Base-by-base conservation (phyloP, 2,329 filamentous ascomycete genomes). In the Pseudogymnoascus sp. region DNA sequence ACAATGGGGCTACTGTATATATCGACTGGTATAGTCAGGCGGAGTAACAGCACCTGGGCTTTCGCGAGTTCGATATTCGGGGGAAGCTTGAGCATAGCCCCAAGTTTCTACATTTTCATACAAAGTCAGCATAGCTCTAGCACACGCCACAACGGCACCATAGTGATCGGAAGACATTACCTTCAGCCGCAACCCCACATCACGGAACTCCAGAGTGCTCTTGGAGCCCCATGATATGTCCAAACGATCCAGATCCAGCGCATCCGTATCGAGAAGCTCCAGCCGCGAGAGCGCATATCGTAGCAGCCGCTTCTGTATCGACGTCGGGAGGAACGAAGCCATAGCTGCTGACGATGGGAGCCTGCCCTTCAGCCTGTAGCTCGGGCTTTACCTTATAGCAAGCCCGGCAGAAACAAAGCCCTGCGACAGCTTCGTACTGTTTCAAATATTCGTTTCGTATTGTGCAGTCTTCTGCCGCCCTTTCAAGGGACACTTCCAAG, bases 251-350 rank as follows among this genome's bases (percentile, higher is more conserved):
- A 94, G 80, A 69, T 96, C 89, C 65, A 96, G 77, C 10, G 88
- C 86, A 70, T 95, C 88, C 61, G 90, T 88, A 69, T 97, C 94
- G 62, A 99, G 82, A 60, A 96, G 79, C 67, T 95, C 91, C 61
- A 96, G 79, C 61, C 86, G 85, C 21, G 88, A 87, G 39, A 99
- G 78, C 57, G 86, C 90, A 76, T 94, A 96, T 66, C 90, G 86
- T 65, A 97, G 81, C 68, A 97, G 80, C 72, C 88, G 85, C 80
- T 94, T 95, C 75, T 92, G 89, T 78, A 95, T 90, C 66, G 83
- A 89, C 64, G 90, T 69, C 15, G 65, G 63, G 34, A 66, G 66
- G 60, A 70, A 71, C 59, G 69, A 71, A 52, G 69, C 67, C 70
- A 72, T 72, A 39, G 52, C 35, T 15, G 55, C 33, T 10, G 55